phyloP scores from a whole-genome alignment of 2,329 filamentous ascomycete genomes.

The Alternaria postmessia region DNA sequence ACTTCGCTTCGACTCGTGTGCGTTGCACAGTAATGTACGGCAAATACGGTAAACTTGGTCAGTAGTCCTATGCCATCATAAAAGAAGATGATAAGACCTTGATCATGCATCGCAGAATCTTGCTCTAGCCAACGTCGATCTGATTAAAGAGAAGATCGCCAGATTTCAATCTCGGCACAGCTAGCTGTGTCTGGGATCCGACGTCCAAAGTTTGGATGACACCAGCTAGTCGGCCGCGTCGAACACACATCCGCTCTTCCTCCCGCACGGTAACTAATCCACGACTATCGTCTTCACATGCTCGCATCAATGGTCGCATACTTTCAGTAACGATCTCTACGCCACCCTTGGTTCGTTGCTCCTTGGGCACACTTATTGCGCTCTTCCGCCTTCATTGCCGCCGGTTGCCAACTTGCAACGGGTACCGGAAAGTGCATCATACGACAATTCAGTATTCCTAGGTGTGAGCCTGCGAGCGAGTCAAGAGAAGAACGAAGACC shows the following conservation, averaged over 20 bases:
- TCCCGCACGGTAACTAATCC: constrained; percentile 1
- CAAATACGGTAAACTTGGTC: not conserved
- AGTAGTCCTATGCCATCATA: not conserved
- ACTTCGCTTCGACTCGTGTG: not conserved
- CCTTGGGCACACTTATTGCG: not conserved
- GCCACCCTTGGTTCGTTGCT: not conserved
- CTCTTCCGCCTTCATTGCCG: not conserved
- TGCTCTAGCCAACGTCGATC: not conserved
- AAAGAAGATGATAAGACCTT: not conserved
- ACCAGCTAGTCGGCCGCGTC: not conserved
- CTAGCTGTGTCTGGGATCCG: not conserved
- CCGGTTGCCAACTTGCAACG: not conserved
- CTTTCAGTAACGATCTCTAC: not conserved
- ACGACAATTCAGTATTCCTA: not conserved
- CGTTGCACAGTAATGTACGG: not conserved
- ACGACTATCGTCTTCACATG: not conserved
- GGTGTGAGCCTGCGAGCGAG: not conserved
- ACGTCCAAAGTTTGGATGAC: not conserved
- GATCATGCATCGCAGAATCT: not conserved
- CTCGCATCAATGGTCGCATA: not conserved
- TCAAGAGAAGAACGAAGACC: not conserved
- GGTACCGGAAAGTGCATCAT: not conserved
- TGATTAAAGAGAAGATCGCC: not conserved
- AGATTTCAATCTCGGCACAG: not conserved
- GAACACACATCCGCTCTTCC: constrained; percentile 1